Conservation (phyloP, 495 filamentous ascomycete species). For the Chaetomium tenue region DNA sequence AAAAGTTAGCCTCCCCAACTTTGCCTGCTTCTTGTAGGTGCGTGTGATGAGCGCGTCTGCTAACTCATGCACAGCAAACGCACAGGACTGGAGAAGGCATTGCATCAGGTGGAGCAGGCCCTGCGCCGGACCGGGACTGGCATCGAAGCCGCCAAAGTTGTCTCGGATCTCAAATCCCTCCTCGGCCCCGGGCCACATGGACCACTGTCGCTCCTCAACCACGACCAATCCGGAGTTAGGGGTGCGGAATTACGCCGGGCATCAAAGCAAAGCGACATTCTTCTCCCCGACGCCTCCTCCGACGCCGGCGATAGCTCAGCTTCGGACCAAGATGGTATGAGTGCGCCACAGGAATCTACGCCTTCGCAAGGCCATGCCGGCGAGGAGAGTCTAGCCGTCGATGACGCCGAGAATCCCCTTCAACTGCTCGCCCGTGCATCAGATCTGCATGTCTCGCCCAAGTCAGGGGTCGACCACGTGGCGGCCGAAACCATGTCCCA, state of each 20-base stretch:
- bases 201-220: conserved; percentile 10
- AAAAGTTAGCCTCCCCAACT: conserved; percentile 55
- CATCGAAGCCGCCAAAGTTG: conserved; percentile 54
- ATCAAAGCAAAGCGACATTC: conserved; percentile 23
- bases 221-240: conserved; percentile 15
- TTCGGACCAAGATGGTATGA: conserved; percentile 37
- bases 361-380: conserved; percentile 35
- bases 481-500: conserved; percentile 29
- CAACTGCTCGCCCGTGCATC: conserved; percentile 69
- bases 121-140: conserved; percentile 60
- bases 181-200: conserved; percentile 39
- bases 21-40: background rate
- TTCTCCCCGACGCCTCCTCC: conserved; percentile 35
- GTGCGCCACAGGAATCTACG: conserved; percentile 31
- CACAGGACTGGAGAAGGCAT: conserved; percentile 68
- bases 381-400: conserved; percentile 53
- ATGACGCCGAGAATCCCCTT: conserved; percentile 72
- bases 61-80: conserved; percentile 55
- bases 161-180: conserved; percentile 56
- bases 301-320: conserved; percentile 35
- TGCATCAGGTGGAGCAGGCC: conserved; percentile 71
- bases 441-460: conserved; percentile 60
- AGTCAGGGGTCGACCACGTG: conserved; percentile 26
- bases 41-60: conserved; percentile 18
- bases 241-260: conserved; percentile 17